phyloP scores from a whole-genome alignment of 495 filamentous ascomycete species.

The Penicillium desertorum region DNA sequence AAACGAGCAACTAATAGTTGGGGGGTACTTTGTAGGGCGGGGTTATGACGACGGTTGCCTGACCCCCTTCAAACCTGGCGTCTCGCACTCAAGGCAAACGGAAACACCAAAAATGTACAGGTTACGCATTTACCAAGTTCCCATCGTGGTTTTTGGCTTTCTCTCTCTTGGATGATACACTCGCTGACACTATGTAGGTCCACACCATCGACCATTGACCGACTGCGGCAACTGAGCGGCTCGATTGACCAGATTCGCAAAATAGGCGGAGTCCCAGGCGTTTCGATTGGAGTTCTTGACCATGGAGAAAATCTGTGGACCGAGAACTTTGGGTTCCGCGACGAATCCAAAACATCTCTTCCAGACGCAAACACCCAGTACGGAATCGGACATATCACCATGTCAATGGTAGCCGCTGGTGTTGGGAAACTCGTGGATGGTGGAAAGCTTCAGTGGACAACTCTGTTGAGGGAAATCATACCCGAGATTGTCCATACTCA shows the following conservation, averaged over 20 bases:
- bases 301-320: background rate
- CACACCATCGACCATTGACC: background rate
- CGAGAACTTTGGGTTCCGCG: background rate
- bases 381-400: slow-evolving; percentile 1
- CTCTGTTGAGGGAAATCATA: background rate
- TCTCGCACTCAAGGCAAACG: background rate
- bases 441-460: slow-evolving; percentile 2
- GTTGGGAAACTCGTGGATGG: slow-evolving; percentile 1
- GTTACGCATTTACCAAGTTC: background rate
- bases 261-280: background rate
- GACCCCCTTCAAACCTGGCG: background rate
- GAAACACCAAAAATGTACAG: background rate
- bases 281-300: slow-evolving; percentile 1
- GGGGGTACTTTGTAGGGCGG: background rate
- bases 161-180: background rate
- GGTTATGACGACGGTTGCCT: background rate
- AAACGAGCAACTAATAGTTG: background rate
- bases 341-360: background rate
- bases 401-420: slow-evolving; percentile 3
- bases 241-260: slow-evolving; percentile 1
- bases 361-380: slow-evolving; percentile 2
- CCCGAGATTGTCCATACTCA: background rate
- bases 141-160: background rate
- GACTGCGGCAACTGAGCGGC: background rate
- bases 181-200: background rate